phyloP scores from a whole-genome alignment of 164 flowering plant species.

The Taxillus chinensis region DNA sequence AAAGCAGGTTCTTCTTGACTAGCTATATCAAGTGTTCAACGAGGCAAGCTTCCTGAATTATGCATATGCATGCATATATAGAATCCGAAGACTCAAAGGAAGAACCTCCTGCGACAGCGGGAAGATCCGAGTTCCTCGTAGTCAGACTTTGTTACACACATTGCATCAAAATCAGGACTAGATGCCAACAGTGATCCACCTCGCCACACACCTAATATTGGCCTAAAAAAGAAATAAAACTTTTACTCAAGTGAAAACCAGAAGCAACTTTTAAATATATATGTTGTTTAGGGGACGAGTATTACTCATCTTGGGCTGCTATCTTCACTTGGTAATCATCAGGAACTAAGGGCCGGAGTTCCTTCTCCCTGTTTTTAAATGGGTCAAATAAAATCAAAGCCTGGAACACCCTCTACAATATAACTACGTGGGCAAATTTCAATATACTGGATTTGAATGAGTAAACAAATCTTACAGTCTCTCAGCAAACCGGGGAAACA shows the following conservation, averaged over 20 bases:
- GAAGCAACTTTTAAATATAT: conserved; percentile 2
- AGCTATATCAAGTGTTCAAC: too few relatives aligned
- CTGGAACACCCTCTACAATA: background rate
- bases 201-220: conserved; percentile 89
- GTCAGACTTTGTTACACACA: conserved; percentile 89
- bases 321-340: conserved; percentile 79
- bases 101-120: conserved; percentile 76
- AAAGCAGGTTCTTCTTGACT: too few relatives aligned
- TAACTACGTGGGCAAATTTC: background rate
- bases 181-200: conserved; percentile 98
- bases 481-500: conserved; percentile 77
- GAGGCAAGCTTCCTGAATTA: too few relatives aligned
- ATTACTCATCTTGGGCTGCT: conserved; percentile 85
- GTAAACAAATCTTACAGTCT: conserved; percentile 62
- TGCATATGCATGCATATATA: too few relatives aligned
- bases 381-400: background rate
- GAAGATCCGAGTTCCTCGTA: conserved; percentile 94
- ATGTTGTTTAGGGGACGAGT: background rate
- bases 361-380: conserved; percentile 50
- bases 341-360: conserved; percentile 93
- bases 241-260: conserved; percentile 1
- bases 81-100: conserved; percentile 27
- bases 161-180: conserved; percentile 87
- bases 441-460: background rate
- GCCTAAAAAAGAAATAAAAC: conserved; percentile 40